These are phyloP conservation scores for Venturiaceae sp. DNA, from an alignment of 2,329 filamentous ascomycete genomes.

Conservation along the genomic window DNA sequence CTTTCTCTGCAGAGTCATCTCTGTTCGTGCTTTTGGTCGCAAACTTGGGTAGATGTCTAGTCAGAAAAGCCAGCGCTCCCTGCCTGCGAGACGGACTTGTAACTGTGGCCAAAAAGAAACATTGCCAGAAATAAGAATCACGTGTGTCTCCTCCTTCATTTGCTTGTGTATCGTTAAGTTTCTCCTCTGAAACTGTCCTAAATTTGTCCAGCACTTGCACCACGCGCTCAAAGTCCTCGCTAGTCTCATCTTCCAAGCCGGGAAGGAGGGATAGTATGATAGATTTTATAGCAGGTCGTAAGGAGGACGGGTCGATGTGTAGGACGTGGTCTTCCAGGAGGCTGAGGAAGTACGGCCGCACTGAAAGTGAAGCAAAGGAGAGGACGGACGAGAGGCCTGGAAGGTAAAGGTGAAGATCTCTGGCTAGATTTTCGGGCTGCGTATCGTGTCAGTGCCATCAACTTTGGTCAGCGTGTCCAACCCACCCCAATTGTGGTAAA, in stretches of 20 bases:
- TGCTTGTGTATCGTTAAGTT: conserved; percentile 40
- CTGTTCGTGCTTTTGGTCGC: conserved; percentile 23
- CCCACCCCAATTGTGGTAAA: conserved; percentile 73
- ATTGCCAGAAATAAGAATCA: conserved; percentile 96
- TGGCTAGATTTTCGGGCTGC: conserved; percentile 61
- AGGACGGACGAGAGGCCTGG: conserved; percentile 82
- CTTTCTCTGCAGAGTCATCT: conserved; percentile 24
- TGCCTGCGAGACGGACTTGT: conserved; percentile 77
- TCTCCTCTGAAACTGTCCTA: conserved; percentile 47
- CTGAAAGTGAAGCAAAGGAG: conserved; percentile 88
- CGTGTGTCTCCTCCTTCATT: conserved; percentile 29
- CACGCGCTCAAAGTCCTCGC: conserved; percentile 91
- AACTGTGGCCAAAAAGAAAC: conserved; percentile 86
- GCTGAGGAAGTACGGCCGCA: conserved; percentile 75
- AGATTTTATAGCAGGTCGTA: conserved; percentile 83
- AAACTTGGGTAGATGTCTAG: conserved; percentile 67
- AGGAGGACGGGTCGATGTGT: conserved; percentile 55
- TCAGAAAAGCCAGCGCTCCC: conserved; percentile 79
- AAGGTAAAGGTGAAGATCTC: conserved; percentile 77
- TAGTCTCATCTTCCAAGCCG: conserved; percentile 89
- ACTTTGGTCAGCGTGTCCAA: background rate
- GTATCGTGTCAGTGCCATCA: background rate
- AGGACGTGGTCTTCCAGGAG: conserved; percentile 76
- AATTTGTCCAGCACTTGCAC: conserved; percentile 69
- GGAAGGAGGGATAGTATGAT: conserved; percentile 83